Percentiles rank a stretch among this genome's conserved stretches.
These are phyloP conservation scores for Yamadazyma aaseri DNA, from an alignment of 1,139 yeast species.

Conservation along the genomic window DNA sequence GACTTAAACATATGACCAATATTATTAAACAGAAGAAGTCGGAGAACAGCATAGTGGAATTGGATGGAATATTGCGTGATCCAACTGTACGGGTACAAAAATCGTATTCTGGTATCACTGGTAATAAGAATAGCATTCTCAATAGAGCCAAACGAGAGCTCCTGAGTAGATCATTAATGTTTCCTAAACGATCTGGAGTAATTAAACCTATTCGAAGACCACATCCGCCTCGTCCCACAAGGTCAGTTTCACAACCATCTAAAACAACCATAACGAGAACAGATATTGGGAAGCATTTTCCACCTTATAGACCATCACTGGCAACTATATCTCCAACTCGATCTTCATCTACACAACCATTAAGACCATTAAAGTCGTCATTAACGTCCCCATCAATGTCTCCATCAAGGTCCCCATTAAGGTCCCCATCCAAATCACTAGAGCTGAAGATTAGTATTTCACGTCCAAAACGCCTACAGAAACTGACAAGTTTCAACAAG, in stretches of 20 bases:
- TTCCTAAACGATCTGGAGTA: slow-evolving; percentile 17
- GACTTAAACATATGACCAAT: slow-evolving; percentile 46
- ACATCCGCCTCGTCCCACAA: neutral
- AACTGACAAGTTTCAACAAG: too few species aligned
- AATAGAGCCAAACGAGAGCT: slow-evolving; percentile 36
- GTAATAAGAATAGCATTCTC: slow-evolving; percentile 27
- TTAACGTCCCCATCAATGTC: neutral
- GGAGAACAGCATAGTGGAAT: slow-evolving; percentile 45
- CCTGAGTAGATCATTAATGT: slow-evolving; percentile 34
- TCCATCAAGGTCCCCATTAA: neutral
- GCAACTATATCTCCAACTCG: neutral
- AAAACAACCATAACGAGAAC: neutral
- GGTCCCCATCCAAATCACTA: neutral
- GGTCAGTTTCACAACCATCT: neutral
- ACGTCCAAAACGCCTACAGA: too few species aligned
- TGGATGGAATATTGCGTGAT: slow-evolving; percentile 36
- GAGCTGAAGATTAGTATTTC: neutral
- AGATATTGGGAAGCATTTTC: neutral
- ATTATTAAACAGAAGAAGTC: slow-evolving; percentile 42
- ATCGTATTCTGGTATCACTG: slow-evolving; percentile 14
- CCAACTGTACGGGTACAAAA: slow-evolving; percentile 32
- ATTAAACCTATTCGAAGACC: neutral
- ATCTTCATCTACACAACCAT: neutral
- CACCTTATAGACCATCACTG: neutral
- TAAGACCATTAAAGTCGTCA: too few species aligned